Conservation (phyloP, 2,329 filamentous ascomycete species). For the Claviceps quebecensis region DNA sequence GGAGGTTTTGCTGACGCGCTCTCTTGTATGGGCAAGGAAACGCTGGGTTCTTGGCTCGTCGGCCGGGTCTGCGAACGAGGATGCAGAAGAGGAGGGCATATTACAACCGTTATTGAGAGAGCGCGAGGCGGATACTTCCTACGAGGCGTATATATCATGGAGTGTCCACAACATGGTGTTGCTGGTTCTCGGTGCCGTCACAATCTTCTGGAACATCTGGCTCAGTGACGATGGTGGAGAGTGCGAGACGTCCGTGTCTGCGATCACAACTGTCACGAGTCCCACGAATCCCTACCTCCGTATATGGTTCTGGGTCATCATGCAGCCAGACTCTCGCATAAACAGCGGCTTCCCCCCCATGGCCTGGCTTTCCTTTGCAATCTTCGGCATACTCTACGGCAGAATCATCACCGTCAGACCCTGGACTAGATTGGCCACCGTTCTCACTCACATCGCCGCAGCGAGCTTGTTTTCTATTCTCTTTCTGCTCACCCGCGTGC, state of each 20-base stretch:
- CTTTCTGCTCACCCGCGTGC: slow-evolving; percentile 27
- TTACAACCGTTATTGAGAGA: slow-evolving; percentile 18
- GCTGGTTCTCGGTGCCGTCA: slow-evolving; percentile 18
- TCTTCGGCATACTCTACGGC: slow-evolving; percentile 29
- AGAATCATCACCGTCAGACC: slow-evolving; percentile 22
- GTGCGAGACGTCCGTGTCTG: slow-evolving; percentile 13
- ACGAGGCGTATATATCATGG: slow-evolving; percentile 20
- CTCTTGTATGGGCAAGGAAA: slow-evolving; percentile 11
- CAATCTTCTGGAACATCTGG: slow-evolving; percentile 34
- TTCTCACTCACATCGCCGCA: slow-evolving; percentile 15
- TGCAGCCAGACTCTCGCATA: slow-evolving; percentile 11
- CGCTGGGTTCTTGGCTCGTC: slow-evolving; percentile 2
- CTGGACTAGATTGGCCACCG: slow-evolving; percentile 15
- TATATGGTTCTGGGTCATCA: slow-evolving; percentile 28
- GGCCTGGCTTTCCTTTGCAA: slow-evolving; percentile 32
- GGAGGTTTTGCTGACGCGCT: slow-evolving; percentile 18
- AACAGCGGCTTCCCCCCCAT: slow-evolving; percentile 29
- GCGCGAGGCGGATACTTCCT: not conserved
- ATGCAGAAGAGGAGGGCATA: slow-evolving; percentile 10
- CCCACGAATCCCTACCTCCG: slow-evolving; percentile 15
- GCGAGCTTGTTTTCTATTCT: slow-evolving; percentile 19
- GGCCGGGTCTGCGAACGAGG: slow-evolving; percentile 4
- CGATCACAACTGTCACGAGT: not conserved
- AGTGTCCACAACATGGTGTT: slow-evolving; percentile 26
- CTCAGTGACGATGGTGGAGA: slow-evolving; percentile 25